Evolutionary conservation across 2,329 filamentous ascomycete species (phyloP), one percentile per base, ranked within the genome.

Genomic region (Epicoccum sorghinum): DNA sequence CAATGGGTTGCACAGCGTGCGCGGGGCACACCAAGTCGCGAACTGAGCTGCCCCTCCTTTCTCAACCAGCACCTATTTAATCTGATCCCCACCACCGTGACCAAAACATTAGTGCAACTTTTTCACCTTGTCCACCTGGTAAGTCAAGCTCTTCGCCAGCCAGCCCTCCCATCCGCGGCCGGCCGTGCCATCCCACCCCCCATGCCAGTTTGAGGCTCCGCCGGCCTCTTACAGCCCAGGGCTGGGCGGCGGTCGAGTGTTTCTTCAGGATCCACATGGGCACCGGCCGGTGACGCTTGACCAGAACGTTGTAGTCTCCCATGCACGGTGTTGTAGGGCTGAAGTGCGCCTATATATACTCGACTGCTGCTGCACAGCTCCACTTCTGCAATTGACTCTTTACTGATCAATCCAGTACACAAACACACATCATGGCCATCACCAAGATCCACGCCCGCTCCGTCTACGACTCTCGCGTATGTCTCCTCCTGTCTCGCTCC

Each of bases 391-490:
- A 67, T 71, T 71, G 62, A 66, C 52, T 61, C 55, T 53, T 58
- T 52, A 52, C 47, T 51, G 48, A 54, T 58, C 45, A 40, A 57
- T 52, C 49, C 54, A 45, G 52, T 61, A 44, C 47, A 50, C 52
- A 53, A 45, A 60, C 55, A 69, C 39, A 48, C 80, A 93, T 76
- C 67, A 99, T 99, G 95, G 83, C 90, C 66, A 82, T 82, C 74
- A 76, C 75, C 67, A 81, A 81, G 76, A 81, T 82, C 71, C 79
- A 82, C 77, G 79, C 79, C 62, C 80, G 95, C 77, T 93, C 89
- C 75, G 92, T 99, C 83, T 99, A 82, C 87, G 95, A 99, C 86
- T 98, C 95, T 79, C 93, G 95, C 68, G 65, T 68, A 67, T 22
- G 65, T 60, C 27, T 9, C 27, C 27, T 9, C 27, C 6, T 9